These are phyloP conservation scores for Grigorovia transvaalensis DNA, from an alignment of 805 yeast genomes.

Conservation along the genomic window DNA sequence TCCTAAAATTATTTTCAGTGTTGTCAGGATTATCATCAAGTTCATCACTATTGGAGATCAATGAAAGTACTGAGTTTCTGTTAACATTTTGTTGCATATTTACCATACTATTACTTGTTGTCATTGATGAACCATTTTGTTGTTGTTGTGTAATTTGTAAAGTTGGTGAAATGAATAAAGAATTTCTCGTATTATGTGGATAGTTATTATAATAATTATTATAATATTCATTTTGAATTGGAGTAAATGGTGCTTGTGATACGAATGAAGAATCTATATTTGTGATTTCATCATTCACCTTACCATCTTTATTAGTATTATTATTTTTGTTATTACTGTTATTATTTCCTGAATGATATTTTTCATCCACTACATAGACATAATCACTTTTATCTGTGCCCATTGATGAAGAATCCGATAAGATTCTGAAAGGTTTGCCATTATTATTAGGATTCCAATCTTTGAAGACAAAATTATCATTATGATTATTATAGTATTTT, in stretches of 20 bases:
- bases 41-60: not conserved
- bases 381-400: not conserved
- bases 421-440: not conserved
- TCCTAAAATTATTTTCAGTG: constrained; percentile 4
- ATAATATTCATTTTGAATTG: constrained; percentile 17
- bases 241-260: constrained; percentile 3
- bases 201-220: constrained; percentile 6
- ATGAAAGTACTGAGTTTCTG: not conserved
- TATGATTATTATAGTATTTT: not conserved
- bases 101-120: constrained; percentile 15
- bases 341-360: not conserved
- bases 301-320: not conserved
- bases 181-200: constrained; percentile 19
- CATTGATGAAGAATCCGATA: constrained; percentile 2
- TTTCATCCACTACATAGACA: not conserved
- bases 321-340: not conserved
- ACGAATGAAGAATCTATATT: not conserved
- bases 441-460: not conserved
- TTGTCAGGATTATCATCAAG: not conserved
- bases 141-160: constrained; percentile 55
- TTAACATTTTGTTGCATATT: not conserved
- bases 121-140: constrained; percentile 19
- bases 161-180: constrained; percentile 71
- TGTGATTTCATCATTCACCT: not conserved
- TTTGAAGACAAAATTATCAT: not conserved